These are phyloP conservation scores for Astraeus odoratus DNA, from an alignment of 768 basidiomycete genomes.

Conservation along the genomic window DNA sequence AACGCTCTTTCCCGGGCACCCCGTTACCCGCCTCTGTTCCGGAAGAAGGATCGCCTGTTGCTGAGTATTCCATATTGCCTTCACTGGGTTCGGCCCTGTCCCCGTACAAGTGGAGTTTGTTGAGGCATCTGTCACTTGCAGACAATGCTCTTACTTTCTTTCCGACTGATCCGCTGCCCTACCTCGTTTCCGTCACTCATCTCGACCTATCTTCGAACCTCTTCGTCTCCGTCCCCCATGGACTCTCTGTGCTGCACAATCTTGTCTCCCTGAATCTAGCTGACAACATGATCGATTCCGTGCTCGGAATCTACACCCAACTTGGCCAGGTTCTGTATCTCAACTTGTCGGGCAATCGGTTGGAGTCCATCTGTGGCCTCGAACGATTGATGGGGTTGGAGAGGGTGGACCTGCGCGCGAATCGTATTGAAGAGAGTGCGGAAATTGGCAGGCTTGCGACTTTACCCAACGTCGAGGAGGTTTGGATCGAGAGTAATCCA, in stretches of 20 bases:
- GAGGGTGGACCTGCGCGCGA: slow-evolving; percentile 75
- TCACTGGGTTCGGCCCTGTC: slow-evolving; percentile 39
- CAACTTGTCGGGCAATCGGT: slow-evolving; percentile 79
- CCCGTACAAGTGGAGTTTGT: slow-evolving; percentile 62
- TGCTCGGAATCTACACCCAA: slow-evolving; percentile 78
- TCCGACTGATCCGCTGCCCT: slow-evolving; percentile 56
- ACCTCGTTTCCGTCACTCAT: slow-evolving; percentile 69
- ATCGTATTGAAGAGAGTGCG: slow-evolving; percentile 72
- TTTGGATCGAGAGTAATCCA: slow-evolving; percentile 85
- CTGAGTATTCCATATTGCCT: slow-evolving; percentile 15
- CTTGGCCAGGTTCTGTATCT: slow-evolving; percentile 72
- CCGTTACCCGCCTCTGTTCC: slow-evolving; percentile 51
- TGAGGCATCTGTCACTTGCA: slow-evolving; percentile 69
- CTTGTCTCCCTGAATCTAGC: slow-evolving; percentile 91
- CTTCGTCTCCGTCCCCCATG: slow-evolving; percentile 79
- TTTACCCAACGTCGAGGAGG: slow-evolving; percentile 70
- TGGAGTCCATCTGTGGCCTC: slow-evolving; percentile 92
- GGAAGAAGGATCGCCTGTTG: slow-evolving; percentile 28
- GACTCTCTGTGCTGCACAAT: slow-evolving; percentile 65
- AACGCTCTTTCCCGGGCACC: slow-evolving; percentile 43
- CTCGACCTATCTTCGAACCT: slow-evolving; percentile 90
- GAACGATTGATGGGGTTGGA: slow-evolving; percentile 84
- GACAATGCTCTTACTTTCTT: slow-evolving; percentile 81
- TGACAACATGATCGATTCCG: slow-evolving; percentile 96
- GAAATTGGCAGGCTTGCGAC: slow-evolving; percentile 80